Evolutionary conservation across 1,284 basidiomycete genomes (phyloP).

Genomic region (Ustilago crameri): DNA sequence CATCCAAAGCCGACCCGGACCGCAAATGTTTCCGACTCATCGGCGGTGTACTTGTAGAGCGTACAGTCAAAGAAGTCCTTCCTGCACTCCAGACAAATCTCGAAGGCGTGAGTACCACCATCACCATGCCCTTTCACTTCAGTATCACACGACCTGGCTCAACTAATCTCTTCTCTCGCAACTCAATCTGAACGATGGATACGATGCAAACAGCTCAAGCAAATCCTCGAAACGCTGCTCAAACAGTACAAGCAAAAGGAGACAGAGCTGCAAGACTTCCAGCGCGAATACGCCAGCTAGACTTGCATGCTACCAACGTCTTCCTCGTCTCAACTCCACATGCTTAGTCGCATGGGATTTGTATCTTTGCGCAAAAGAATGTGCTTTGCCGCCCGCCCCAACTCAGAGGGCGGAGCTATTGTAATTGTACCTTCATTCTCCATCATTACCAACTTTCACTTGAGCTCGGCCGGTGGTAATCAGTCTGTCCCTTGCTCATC

Average conservation of each 20-base stretch:
- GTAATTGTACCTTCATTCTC: slow-evolving; percentile 37
- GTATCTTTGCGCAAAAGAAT: too few species aligned
- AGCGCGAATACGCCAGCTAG: slow-evolving; percentile 45
- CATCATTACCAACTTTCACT: too few species aligned
- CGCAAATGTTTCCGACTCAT: slow-evolving; percentile 97
- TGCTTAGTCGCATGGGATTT: too few species aligned
- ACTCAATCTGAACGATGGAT: too few species aligned
- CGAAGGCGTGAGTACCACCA: slow-evolving; percentile 56
- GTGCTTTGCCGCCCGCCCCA: not conserved
- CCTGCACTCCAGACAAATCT: slow-evolving; percentile 73
- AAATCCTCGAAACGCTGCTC: slow-evolving; percentile 61
- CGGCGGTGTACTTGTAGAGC: slow-evolving; percentile 93
- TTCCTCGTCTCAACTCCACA: too few species aligned
- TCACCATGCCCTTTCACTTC: not conserved
- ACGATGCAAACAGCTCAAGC: slow-evolving; percentile 50
- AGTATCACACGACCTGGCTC: too few species aligned
- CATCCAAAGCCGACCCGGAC: slow-evolving; percentile 76
- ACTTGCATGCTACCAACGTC: not conserved
- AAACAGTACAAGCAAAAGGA: slow-evolving; percentile 67
- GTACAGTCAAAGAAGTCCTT: slow-evolving; percentile 93
- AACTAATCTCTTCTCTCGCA: too few species aligned
- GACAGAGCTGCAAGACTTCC: slow-evolving; percentile 54
- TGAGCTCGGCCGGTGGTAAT: not conserved
- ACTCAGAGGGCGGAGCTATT: not conserved
- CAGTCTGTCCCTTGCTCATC: not conserved